Evolutionary conservation across 2,329 filamentous ascomycete species (phyloP), one percentile per base, ranked within the genome.

Genomic region (Monosporascus sp.): DNA sequence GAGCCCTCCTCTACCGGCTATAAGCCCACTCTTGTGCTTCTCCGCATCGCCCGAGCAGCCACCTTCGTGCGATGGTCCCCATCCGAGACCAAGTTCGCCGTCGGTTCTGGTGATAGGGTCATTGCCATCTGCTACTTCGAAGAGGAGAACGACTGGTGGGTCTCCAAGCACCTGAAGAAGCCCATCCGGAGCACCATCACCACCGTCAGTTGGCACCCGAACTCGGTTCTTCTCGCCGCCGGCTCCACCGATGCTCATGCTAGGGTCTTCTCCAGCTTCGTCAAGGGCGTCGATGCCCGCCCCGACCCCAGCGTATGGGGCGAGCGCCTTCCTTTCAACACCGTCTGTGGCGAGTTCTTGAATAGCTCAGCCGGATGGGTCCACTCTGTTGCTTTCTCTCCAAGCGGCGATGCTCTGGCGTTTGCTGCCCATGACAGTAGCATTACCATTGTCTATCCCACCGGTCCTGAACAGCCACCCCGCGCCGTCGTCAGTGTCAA

Each of bases 141-240:
- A 69, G 90, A 96, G 71, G 94, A 99, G 74, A 97, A 99, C 74
- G 92, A 99, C 78, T 99, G 94, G 94, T 99, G 94, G 94, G 93
- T 99, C 43, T 97, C 92, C 38, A 99, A 99, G 81, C 94, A 99
- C 75, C 76, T 99, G 68, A 97, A 97, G 84, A 99, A 97, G 82
- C 94, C 94, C 20, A 96, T 99, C 66, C 89, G 93, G 62, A 96
- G 91, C 71, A 99, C 94, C 53, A 93, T 99, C 65, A 97, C 94
- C 52, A 91, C 89, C 17, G 85, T 99, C 45, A 87, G 88, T 53
- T 99, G 94, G 94, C 94, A 99, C 73, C 94, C 94, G 37, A 99
- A 99, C 79, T 95, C 90, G 9, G 94, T 99, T 17, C 83, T 99
- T 34, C 80, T 99, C 24, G 94, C 93, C 17, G 91, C 94, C 44